Evolutionary conservation across 2,329 filamentous ascomycete species (phyloP).

Genomic region (Aureobasidium melanogenum): DNA sequence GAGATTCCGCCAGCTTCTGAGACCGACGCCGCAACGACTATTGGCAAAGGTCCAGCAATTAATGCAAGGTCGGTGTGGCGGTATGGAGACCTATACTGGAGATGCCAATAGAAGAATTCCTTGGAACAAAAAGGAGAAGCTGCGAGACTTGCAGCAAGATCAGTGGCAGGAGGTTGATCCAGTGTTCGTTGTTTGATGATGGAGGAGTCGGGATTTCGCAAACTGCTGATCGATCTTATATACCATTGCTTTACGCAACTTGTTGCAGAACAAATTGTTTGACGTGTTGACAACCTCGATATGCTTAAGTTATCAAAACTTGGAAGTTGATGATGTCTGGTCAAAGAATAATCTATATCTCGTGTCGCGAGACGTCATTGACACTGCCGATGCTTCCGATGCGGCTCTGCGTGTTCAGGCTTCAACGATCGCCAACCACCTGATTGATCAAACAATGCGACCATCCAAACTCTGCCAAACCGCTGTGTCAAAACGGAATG

Average conservation of each 20-base stretch:
- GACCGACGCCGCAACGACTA: not conserved
- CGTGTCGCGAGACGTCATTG: slow-evolving; percentile 4
- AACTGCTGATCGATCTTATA: not conserved
- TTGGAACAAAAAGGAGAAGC: not conserved
- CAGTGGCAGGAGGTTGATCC: not conserved
- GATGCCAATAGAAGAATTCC: not conserved
- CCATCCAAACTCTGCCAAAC: not conserved
- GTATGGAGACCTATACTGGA: not conserved
- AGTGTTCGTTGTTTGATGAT: not conserved
- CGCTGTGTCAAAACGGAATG: not conserved
- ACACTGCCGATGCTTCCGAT: slow-evolving; percentile 6
- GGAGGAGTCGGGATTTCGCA: not conserved
- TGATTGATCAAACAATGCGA: not conserved
- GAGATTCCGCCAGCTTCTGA: not conserved
- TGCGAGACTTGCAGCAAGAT: not conserved
- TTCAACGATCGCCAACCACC: not conserved
- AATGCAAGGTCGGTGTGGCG: not conserved
- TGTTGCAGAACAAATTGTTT: not conserved
- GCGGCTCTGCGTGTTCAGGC: not conserved
- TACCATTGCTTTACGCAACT: not conserved
- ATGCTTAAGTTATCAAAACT: not conserved
- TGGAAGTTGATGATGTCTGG: not conserved
- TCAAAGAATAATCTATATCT: not conserved
- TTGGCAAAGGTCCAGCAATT: not conserved
- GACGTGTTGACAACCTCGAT: not conserved